Base-by-base conservation (phyloP, 495 filamentous ascomycete species). In the Aspergillus diversus region DNA sequence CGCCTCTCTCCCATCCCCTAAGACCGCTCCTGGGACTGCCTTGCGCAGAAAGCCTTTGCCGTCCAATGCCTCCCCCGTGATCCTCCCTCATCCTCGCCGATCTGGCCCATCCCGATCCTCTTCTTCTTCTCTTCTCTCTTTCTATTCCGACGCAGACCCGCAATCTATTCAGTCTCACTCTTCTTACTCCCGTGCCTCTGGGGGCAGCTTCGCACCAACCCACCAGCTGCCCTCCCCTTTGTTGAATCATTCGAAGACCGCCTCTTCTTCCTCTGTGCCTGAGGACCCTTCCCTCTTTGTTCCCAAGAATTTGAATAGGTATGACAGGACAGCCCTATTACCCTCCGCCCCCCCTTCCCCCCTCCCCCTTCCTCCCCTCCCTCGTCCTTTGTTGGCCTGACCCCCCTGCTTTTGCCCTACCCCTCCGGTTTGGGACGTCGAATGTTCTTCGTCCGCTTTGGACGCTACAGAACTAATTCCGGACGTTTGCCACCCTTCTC, bases 251-350 rank as follows among this genome's bases (percentile, higher is more conserved):
- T 50, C 47, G 17, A 43, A 37, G 33, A 35, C 58, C 21, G 63
- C 63, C 31, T 6, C 66, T 33, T 68, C 70, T 51, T 67, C 69
- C 16, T 69, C 66, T 54, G 70, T 74, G 65, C 65, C 70, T 64
- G 77, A 70, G 63, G 73, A 73, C 53, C 65, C 68, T 52, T 69
- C 68, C 33, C 69, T 69, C 72, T 74, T 71, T 59, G 63, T 71
- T 51, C 72, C 73, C 68, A 75, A 71, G 66, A 71, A 78, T 66
- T 62, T 73, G 17, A 75, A 80, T 65, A 78, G 76, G 79, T 81
- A 80, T 75, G 79, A 50, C 52, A 57, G 37, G 42, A 66, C 61
- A 59, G 53, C 50, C 32, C 57, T 62, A 42, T 61, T 55, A 27
- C 33, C 59, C 65, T 67, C 63, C 52, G 32, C 33, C 63, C 63